Evolutionary conservation across 2,329 filamentous ascomycete genomes (phyloP), one percentile per base, ranked within the genome.

Genomic region (Myriosclerotinia scirpicola): DNA sequence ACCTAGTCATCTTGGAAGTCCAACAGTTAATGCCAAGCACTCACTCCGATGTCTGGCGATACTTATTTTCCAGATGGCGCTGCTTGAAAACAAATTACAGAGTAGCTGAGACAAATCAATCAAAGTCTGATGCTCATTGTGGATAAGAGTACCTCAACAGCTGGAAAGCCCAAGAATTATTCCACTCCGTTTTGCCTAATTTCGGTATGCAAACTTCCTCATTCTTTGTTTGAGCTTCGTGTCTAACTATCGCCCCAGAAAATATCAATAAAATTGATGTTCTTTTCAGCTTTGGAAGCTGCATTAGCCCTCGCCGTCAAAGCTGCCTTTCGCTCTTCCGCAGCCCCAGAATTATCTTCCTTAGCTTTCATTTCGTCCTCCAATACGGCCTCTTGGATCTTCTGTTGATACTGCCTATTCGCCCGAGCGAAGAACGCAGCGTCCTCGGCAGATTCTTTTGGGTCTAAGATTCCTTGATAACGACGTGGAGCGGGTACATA

Each of bases 141-240:
- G 26, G n/a, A 12, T 34, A 20, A 11, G 17, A 36, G 5, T 12
- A n/a, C 0, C 52, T 36, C 17, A 36, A 54, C 8, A 54, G 4
- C 17, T 36, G 30, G 8, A 17, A 14, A 11, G 15, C 7, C 3
- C 15, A 26, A 5, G 22, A 2, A 8, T 6, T 2, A 0, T 3
- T 36, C 22, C 8, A 9, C 20, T 22, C 12, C 4, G n/a, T 5
- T 8, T 0, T 36, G 5, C 1, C 40, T 0, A 5, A 44, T 22
- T 42, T 0, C 2, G 48, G 17, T 11, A 17, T 36, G 1, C 2
- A 22, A 34, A 1, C 2, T 2, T 15, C 17, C 7, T 3, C 1
- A 17, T 3, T 6, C 14, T 7, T 36, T 11, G 3, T 3, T 20
- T n/a, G 2, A 17, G 7, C 4, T 11, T 12, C 4, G 20, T 38